Conservation (phyloP, 2,329 filamentous ascomycete species). For the Alternaria brassicicola region DNA sequence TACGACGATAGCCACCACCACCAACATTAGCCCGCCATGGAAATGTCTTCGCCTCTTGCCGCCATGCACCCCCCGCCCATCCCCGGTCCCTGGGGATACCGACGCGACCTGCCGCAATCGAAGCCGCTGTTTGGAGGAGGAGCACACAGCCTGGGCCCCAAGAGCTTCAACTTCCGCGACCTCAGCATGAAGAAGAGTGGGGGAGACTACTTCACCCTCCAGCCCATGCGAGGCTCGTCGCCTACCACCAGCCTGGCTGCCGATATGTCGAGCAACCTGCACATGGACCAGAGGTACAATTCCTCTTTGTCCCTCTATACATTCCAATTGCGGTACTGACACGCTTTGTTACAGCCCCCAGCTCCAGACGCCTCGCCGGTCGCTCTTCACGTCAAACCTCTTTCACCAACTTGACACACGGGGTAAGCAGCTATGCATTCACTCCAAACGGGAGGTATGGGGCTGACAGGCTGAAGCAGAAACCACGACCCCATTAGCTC, state of each 20-base stretch:
- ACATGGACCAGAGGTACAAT: slow-evolving; percentile 86
- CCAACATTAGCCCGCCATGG: slow-evolving; percentile 63
- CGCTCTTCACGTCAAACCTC: slow-evolving; percentile 78
- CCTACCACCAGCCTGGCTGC: slow-evolving; percentile 89
- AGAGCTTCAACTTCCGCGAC: slow-evolving; percentile 77
- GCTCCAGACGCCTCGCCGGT: slow-evolving; percentile 80
- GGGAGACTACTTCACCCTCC: slow-evolving; percentile 82
- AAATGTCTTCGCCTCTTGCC: slow-evolving; percentile 90
- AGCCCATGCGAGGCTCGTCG: slow-evolving; percentile 81
- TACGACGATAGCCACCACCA: slow-evolving; percentile 61
- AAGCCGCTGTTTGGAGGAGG: slow-evolving; percentile 60
- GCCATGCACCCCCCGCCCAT: slow-evolving; percentile 80
- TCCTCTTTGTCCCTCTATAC: slow-evolving; percentile 34
- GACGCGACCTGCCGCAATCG: slow-evolving; percentile 60
- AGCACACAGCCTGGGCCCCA: slow-evolving; percentile 62
- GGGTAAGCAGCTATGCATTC: slow-evolving; percentile 58
- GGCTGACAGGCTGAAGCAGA: slow-evolving; percentile 45
- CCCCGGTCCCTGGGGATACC: slow-evolving; percentile 68
- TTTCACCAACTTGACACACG: slow-evolving; percentile 64
- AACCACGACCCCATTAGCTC: slow-evolving; percentile 54
- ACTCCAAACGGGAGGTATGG: slow-evolving; percentile 18
- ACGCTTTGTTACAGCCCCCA: slow-evolving; percentile 68
- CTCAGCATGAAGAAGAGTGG: slow-evolving; percentile 72
- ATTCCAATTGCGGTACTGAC: slow-evolving; percentile 45
- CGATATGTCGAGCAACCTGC: slow-evolving; percentile 95